A percentile compares a stretch with the other conserved stretches of the same genome.
phyloP scores from a whole-genome alignment of 2,329 filamentous ascomycete species.

The Plenodomus tracheiphilus region DNA sequence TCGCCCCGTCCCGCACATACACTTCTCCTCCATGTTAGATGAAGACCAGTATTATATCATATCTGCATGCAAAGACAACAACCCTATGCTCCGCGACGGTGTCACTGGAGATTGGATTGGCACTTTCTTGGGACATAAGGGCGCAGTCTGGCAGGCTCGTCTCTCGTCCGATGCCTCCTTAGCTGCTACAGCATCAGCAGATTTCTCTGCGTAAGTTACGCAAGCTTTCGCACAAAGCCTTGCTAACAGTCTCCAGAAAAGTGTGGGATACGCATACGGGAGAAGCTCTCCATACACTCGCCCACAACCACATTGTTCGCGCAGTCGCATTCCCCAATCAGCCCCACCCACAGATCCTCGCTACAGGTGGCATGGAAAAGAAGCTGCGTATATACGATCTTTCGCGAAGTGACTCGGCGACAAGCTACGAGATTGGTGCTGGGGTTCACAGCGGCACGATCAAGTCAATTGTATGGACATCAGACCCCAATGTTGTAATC shows the following conservation, averaged over 20 bases:
- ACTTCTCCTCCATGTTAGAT: slow-evolving; percentile 81
- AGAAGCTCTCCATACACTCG: slow-evolving; percentile 81
- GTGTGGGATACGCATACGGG: slow-evolving; percentile 97
- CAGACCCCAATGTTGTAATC: slow-evolving; percentile 82
- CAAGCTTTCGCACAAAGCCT: not conserved
- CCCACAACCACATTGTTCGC: slow-evolving; percentile 94
- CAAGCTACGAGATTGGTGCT: slow-evolving; percentile 82
- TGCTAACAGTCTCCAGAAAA: slow-evolving; percentile 63
- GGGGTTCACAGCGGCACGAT: slow-evolving; percentile 85
- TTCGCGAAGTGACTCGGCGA: slow-evolving; percentile 57
- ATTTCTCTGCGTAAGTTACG: slow-evolving; percentile 81
- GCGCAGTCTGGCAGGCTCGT: slow-evolving; percentile 94
- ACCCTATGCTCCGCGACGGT: slow-evolving; percentile 96
- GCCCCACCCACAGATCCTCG: slow-evolving; percentile 75
- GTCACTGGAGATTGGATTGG: slow-evolving; percentile 82
- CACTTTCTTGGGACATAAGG: slow-evolving; percentile 97
- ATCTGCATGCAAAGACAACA: slow-evolving; percentile 95
- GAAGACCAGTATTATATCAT: slow-evolving; percentile 89
- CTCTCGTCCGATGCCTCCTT: slow-evolving; percentile 85
- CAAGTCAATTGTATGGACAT: slow-evolving; percentile 95
- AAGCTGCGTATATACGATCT: slow-evolving; percentile 94
- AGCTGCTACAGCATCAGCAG: slow-evolving; percentile 90
- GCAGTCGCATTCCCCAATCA: slow-evolving; percentile 82
- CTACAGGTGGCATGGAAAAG: slow-evolving; percentile 94
- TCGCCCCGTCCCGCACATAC: slow-evolving; percentile 86